Conservation (phyloP, 2,329 filamentous ascomycete species). For the Monosporascus sp. region DNA sequence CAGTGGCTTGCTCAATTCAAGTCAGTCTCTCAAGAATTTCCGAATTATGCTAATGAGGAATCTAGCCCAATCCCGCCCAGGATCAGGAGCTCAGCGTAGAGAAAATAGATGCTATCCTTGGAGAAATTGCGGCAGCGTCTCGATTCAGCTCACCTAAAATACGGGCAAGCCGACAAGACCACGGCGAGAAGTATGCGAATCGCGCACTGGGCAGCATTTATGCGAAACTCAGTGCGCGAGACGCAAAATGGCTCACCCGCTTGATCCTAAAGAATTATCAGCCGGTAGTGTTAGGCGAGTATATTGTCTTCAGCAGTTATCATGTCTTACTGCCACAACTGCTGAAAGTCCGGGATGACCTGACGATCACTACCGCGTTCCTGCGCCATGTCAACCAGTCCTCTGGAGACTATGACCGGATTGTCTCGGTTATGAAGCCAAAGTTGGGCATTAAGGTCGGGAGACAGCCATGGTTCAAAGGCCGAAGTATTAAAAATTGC, state of each 20-base stretch:
- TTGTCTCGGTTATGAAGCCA: conserved; percentile 39
- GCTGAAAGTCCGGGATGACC: conserved; percentile 63
- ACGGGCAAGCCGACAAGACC: conserved; percentile 28
- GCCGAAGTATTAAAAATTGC: conserved; percentile 69
- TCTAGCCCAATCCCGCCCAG: conserved; percentile 40
- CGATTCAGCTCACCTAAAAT: conserved; percentile 65
- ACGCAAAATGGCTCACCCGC: conserved; percentile 84
- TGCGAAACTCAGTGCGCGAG: conserved; percentile 53
- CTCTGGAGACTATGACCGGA: conserved; percentile 15
- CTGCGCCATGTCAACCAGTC: conserved; percentile 34
- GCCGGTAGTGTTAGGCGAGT: conserved; percentile 58
- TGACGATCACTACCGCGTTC: conserved; percentile 53
- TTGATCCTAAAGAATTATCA: conserved; percentile 71
- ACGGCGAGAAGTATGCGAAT: conserved; percentile 28
- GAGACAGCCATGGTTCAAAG: conserved; percentile 59
- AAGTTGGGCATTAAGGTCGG: conserved; percentile 58
- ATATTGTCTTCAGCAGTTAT: conserved; percentile 51
- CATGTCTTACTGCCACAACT: conserved; percentile 67
- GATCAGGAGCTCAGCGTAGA: conserved; percentile 56
- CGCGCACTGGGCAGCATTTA: conserved; percentile 52
- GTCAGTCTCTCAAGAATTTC: too few species aligned
- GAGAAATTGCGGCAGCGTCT: conserved; percentile 61
- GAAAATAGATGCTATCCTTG: conserved; percentile 63
- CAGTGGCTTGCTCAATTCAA: neutral
- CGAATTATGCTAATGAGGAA: conserved; percentile 7